Evolutionary conservation across 257 asterid genomes (phyloP).

Genomic region (Rauvolfia tetraphylla): DNA sequence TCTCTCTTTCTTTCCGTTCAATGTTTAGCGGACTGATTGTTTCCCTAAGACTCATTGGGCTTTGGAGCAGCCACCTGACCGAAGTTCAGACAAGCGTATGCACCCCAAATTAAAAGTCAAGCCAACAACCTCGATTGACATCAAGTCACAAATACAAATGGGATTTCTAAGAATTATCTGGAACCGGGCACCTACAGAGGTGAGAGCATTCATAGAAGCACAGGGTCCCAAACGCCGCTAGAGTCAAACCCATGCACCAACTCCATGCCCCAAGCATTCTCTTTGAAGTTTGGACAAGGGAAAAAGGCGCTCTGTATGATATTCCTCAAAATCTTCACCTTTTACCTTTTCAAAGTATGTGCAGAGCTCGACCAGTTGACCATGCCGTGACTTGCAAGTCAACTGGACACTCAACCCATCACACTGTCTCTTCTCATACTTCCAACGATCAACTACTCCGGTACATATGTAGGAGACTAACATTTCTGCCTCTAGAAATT

Average conservation of each 20-base stretch:
- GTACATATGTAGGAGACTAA: neutral
- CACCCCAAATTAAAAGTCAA: neutral
- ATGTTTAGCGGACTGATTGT: too few species aligned
- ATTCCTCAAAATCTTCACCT: neutral
- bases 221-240: constrained; percentile 21
- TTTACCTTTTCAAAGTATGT: neutral
- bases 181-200: neutral
- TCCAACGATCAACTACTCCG: neutral
- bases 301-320: neutral
- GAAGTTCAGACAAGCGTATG: neutral
- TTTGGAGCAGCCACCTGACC: neutral
- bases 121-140: neutral
- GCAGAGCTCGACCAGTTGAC: neutral
- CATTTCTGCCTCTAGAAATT: constrained; percentile 4
- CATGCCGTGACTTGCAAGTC: constrained; percentile 11
- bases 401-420: neutral
- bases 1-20: too few species aligned
- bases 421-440: constrained; percentile 3
- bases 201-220: constrained; percentile 17
- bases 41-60: neutral
- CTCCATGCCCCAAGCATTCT: neutral
- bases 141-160: neutral
- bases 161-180: neutral
- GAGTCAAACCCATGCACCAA: constrained; percentile 18
- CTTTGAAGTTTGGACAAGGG: neutral